A percentile compares a stretch with the other conserved stretches of the same genome.
Evolutionary conservation across 2,329 filamentous ascomycete species (phyloP).

Genomic region (Pestalotiopsis sp.): DNA sequence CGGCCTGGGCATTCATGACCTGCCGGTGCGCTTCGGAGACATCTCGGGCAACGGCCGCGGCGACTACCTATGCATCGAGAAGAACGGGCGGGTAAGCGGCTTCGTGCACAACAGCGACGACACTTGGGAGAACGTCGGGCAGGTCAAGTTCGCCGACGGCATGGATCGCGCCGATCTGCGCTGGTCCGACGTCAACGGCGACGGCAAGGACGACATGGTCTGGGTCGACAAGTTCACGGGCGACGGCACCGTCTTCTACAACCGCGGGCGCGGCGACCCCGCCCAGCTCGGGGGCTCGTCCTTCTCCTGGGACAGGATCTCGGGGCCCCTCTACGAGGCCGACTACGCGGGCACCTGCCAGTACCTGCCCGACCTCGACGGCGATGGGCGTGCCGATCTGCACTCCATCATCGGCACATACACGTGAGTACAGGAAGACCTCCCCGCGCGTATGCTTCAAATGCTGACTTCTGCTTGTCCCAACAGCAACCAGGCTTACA

Average conservation of each 20-base stretch:
- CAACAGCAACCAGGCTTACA: background rate
- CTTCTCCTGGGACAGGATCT: conserved; percentile 19
- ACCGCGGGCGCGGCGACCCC: conserved; percentile 22
- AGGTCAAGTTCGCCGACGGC: conserved; percentile 31
- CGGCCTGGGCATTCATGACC: conserved; percentile 29
- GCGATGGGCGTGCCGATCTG: conserved; percentile 28
- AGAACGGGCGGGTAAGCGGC: conserved; percentile 27
- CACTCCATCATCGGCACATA: conserved; percentile 14
- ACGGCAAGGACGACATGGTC: conserved; percentile 36
- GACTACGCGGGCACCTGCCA: conserved; percentile 20
- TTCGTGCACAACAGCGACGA: conserved; percentile 24
- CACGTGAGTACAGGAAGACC: background rate
- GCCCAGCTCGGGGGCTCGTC: conserved; percentile 12
- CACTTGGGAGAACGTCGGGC: conserved; percentile 21
- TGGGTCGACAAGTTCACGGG: conserved; percentile 38
- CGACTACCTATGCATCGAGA: conserved; percentile 36
- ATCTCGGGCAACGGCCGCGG: conserved; percentile 29
- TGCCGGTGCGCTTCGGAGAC: conserved; percentile 34
- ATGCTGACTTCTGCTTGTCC: background rate
- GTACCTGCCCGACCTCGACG: conserved; percentile 28
- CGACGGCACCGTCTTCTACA: conserved; percentile 33
- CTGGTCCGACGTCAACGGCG: conserved; percentile 41
- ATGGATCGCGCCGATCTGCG: conserved; percentile 38
- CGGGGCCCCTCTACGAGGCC: background rate
- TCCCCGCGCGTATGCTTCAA: background rate